These are phyloP conservation scores for Stachybotrys echinatus DNA, from an alignment of 2,329 filamentous ascomycete genomes.

Conservation along the genomic window DNA sequence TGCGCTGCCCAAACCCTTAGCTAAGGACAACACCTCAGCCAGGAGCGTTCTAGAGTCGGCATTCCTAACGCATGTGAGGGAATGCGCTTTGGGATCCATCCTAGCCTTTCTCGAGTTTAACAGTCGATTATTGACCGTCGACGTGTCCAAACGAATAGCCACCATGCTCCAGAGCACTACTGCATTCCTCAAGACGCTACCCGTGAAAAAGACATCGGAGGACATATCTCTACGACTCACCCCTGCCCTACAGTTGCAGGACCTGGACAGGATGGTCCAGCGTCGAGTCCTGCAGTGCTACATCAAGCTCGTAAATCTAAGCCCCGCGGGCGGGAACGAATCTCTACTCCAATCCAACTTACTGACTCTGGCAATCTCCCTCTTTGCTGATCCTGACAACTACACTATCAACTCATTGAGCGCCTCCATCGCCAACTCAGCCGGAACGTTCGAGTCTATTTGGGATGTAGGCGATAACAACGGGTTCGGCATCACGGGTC, in stretches of 20 bases:
- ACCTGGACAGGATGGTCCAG: slow-evolving; percentile 89
- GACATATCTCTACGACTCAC: slow-evolving; percentile 80
- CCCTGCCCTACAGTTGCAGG: slow-evolving; percentile 80
- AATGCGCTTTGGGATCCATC: slow-evolving; percentile 89
- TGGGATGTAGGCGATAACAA: slow-evolving; percentile 96
- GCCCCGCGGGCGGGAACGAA: slow-evolving; percentile 78
- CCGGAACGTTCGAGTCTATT: slow-evolving; percentile 84
- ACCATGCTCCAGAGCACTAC: slow-evolving; percentile 94
- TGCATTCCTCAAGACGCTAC: slow-evolving; percentile 79
- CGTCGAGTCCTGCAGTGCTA: slow-evolving; percentile 93
- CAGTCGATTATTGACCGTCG: slow-evolving; percentile 81
- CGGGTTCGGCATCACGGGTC: slow-evolving; percentile 85
- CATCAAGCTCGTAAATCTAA: slow-evolving; percentile 82
- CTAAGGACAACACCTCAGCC: slow-evolving; percentile 82
- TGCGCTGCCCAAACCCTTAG: slow-evolving; percentile 87
- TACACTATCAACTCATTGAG: slow-evolving; percentile 82
- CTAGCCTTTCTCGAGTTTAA: slow-evolving; percentile 93
- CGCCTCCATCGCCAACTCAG: slow-evolving; percentile 84
- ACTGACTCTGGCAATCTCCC: slow-evolving; percentile 79
- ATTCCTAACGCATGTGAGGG: slow-evolving; percentile 88
- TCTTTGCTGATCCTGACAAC: slow-evolving; percentile 89
- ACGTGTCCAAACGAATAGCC: slow-evolving; percentile 88
- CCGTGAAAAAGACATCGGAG: slow-evolving; percentile 77
- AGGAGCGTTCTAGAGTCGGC: slow-evolving; percentile 83
- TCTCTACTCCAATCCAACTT: slow-evolving; percentile 86